phyloP scores from a whole-genome alignment of 306 rosid genomes.

The Delonix regia region DNA sequence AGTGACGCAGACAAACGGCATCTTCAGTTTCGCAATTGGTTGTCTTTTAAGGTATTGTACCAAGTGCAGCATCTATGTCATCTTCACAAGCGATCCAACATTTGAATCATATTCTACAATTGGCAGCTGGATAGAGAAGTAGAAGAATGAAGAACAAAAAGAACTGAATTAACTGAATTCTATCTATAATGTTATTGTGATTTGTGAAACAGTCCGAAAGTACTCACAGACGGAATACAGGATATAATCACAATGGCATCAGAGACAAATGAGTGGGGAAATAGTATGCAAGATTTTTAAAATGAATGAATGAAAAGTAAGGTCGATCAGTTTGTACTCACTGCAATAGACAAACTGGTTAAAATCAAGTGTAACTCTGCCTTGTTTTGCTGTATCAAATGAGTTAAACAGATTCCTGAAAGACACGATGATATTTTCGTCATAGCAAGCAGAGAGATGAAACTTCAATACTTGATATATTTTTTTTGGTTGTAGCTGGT shows the following conservation, averaged over 20 bases:
- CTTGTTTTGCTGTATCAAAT: constrained; percentile 86
- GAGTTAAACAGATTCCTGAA: constrained; percentile 86
- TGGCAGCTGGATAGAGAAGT: constrained; percentile 65
- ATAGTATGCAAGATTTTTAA: not conserved
- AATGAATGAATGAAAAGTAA: not conserved
- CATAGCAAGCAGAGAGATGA: constrained; percentile 17
- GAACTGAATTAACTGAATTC: constrained; percentile 23
- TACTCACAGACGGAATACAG: not conserved
- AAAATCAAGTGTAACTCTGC: constrained; percentile 89
- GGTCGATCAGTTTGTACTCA: constrained; percentile 51
- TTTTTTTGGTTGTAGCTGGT: not conserved
- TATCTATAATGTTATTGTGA: not conserved
- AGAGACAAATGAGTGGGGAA: constrained; percentile 23
- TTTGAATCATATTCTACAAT: constrained; percentile 72
- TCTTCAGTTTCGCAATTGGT: too few relatives aligned
- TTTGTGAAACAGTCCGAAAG: not conserved
- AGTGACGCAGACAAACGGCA: constrained; percentile 5
- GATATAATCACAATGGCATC: constrained; percentile 9
- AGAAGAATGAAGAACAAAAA: constrained; percentile 18
- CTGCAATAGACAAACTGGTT: constrained; percentile 92
- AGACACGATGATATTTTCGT: constrained; percentile 32
- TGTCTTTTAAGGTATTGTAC: constrained; percentile 18
- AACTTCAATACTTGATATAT: not conserved
- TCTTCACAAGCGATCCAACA: constrained; percentile 24
- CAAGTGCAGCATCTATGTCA: constrained; percentile 33